Evolutionary conservation across 2,329 filamentous ascomycete genomes (phyloP).

Genomic region (Aspergillus uvarum): DNA sequence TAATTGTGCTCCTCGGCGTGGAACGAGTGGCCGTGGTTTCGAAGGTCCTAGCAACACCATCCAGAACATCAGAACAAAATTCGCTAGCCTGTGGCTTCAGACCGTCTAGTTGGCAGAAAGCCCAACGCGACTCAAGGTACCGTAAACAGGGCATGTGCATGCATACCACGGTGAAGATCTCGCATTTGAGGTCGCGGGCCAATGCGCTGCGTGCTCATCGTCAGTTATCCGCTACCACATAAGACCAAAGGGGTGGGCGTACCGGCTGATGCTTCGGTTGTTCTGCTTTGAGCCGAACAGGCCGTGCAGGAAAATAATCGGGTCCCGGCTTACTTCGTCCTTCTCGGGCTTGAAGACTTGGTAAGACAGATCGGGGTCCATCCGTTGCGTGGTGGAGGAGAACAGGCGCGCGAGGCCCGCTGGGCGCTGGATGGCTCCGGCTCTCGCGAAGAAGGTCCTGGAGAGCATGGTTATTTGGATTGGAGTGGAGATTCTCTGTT

Average conservation of each 20-base stretch:
- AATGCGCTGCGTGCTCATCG: constrained; percentile 54
- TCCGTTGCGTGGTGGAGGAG: background rate
- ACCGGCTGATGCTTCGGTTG: constrained; percentile 94
- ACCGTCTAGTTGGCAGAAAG: too few relatives aligned
- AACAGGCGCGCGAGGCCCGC: background rate
- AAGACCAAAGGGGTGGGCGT: constrained; percentile 34
- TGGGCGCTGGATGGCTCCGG: background rate
- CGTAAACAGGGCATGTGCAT: background rate
- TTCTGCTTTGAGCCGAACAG: constrained; percentile 95
- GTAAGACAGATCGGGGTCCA: constrained; percentile 31
- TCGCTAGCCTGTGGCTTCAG: too few relatives aligned
- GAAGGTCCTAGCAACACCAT: constrained; percentile 63
- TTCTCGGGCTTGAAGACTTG: constrained; percentile 39
- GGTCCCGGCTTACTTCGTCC: constrained; percentile 44
- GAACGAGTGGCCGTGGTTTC: constrained; percentile 90
- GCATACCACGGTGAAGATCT: constrained; percentile 76
- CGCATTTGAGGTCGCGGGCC: constrained; percentile 74
- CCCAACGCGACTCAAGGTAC: constrained; percentile 1
- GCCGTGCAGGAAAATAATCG: constrained; percentile 87
- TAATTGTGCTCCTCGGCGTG: constrained; percentile 79
- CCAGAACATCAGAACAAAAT: too few relatives aligned
- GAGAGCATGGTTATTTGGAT: background rate
- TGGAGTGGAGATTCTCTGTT: background rate
- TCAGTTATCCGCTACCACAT: background rate
- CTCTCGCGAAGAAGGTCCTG: background rate